Evolutionary conservation across 2,329 filamentous ascomycete species (phyloP).

Genomic region (Tolypocladium tropicale): DNA sequence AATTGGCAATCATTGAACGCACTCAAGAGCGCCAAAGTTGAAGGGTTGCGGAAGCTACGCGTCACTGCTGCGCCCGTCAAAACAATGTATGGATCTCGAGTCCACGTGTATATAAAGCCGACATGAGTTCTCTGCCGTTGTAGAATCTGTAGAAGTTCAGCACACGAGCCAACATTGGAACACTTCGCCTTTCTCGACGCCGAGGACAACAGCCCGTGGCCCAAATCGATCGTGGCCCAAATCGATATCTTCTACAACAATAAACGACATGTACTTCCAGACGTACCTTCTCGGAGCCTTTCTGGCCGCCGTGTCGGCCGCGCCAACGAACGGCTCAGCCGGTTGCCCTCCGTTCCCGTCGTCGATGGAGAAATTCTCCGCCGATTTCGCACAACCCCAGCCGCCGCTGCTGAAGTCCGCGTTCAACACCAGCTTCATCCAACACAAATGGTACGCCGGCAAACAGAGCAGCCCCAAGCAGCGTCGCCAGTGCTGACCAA

Average conservation of each 20-base stretch:
- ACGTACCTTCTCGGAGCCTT: background rate
- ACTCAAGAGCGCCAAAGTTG: background rate
- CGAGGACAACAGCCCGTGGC: background rate
- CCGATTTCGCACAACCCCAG: constrained; percentile 18
- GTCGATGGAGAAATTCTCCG: constrained; percentile 17
- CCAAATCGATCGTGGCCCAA: background rate
- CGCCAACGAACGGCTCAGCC: background rate
- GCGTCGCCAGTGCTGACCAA: background rate
- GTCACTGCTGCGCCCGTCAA: background rate
- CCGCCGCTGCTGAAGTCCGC: constrained; percentile 20
- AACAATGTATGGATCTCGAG: background rate
- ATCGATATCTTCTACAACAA: background rate
- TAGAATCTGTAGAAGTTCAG: background rate
- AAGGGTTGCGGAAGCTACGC: background rate
- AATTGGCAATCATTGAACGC: background rate
- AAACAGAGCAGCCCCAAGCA: background rate
- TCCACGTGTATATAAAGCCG: background rate
- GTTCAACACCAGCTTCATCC: constrained; percentile 22
- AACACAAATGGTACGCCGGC: constrained; percentile 25
- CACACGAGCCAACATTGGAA: no score
- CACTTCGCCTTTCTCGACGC: no score
- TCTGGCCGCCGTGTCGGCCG: background rate
- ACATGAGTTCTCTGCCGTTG: background rate
- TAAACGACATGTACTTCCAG: background rate
- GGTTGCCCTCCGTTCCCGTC: constrained; percentile 14